Evolutionary conservation across 2,329 filamentous ascomycete species (phyloP), one percentile per base, ranked within the genome.

Genomic region (Alternaria sp.): DNA sequence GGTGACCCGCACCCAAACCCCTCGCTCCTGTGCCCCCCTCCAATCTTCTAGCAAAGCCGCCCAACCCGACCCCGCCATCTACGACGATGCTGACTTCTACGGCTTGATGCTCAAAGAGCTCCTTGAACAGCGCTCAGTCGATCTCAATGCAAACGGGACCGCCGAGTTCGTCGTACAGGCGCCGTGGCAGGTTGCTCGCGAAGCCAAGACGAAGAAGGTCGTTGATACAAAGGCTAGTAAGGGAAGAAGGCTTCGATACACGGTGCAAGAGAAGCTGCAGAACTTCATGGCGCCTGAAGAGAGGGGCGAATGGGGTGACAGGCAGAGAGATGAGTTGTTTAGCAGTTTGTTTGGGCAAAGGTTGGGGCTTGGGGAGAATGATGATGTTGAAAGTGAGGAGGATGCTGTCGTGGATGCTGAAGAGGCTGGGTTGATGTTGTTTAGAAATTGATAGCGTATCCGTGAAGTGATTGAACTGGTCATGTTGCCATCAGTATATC

Each of bases 241-340:
- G 79, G 95, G 95, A 5, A 84, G 95, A 49, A 97, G 97, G 81
- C 86, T 99, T 84, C 85, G 92, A 37, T 99, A 94, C 79, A 95
- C 91, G 14, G 92, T 97, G 44, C 93, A 98, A 74, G 94, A 98
- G 81, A 98, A 98, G 82, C 79, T 99, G 72, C 92, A 97, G 80
- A 97, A 97, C 77, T 98, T 98, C 74, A 97, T 97, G 93, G 93
- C 93, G 10, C 89, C 93, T 0, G 92, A 97, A 76, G 91, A 96
- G 74, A 83, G 91, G 52, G 84, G 90, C 3, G 79, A 77, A 14
- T 99, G 95, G 95, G 90, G 91, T 61, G 87, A 90, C 66, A 85
- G 86, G 59, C 92, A 93, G 54, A 87, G 92, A 58, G 91, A 95
- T 63, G 82, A 84, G 64, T 68, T 84, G 60, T 84, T 84, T 67